phyloP scores from a whole-genome alignment of 108 stramenopile genomes.

The Nannochloropsis salina region DNA sequence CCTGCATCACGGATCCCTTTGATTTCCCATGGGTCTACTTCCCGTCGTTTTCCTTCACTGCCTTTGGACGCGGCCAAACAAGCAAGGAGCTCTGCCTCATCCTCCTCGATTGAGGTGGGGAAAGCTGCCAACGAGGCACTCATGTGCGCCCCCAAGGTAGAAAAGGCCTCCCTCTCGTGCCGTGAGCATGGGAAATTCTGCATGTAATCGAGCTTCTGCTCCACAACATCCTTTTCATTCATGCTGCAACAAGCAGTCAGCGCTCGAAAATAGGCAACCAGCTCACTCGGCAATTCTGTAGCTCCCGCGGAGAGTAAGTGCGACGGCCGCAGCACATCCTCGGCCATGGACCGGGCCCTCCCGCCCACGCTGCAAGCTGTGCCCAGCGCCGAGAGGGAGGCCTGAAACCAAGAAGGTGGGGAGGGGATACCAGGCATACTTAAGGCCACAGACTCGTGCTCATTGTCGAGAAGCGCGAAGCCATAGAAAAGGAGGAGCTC shows the following conservation, averaged over 20 bases:
- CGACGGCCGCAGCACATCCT: not conserved
- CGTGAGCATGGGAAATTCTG: not conserved
- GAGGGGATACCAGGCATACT: not conserved
- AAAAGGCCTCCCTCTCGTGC: not conserved
- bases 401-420: not conserved
- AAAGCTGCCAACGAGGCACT: not conserved
- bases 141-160: not conserved
- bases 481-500: slow-evolving; percentile 62
- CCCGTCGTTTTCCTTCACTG: not conserved
- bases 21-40: too few relatives aligned
- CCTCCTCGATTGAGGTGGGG: not conserved
- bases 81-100: not conserved
- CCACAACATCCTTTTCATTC: not conserved
- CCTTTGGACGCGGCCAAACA: not conserved
- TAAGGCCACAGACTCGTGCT: slow-evolving; percentile 50
- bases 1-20: too few relatives aligned
- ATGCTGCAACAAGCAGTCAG: not conserved
- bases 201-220: not conserved
- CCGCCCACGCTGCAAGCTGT: not conserved
- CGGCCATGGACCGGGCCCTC: not conserved
- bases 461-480: slow-evolving; percentile 58
- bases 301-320: not conserved
- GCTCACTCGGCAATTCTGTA: not conserved
- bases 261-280: slow-evolving; percentile 10
- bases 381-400: not conserved